Evolutionary conservation across 2,329 filamentous ascomycete genomes (phyloP), one percentile per base, ranked within the genome.

Genomic region (Pyricularia grisea): DNA sequence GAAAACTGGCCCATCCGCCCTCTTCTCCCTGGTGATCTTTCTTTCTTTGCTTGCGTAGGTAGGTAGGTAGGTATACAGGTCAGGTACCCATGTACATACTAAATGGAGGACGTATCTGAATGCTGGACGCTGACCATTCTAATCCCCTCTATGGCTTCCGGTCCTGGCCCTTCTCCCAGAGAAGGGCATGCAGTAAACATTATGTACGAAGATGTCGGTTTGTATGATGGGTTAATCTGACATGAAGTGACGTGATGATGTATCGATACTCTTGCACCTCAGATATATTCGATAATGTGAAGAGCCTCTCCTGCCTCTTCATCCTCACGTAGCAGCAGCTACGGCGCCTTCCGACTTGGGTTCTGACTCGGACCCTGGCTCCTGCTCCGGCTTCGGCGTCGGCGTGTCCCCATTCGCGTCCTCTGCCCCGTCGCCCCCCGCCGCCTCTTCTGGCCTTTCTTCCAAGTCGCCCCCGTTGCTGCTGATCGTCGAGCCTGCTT

Each of bases 401-500:
- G 73, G 72, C 58, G 74, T 71, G 28, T 72, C 71, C 17, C 67
- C 70, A 11, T 50, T 69, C 55, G 69, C 70, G 7, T 65, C 60
- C 67, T 68, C 68, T 23, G 68, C 31, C 11, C 69, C 73, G 23
- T 72, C 65, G 23, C 72, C 65, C 5, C 72, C 11, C 69, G 70
- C 10, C 60, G 27, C 60, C 11, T 63, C 60, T 20, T 63, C 60
- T 20, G 27, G 27, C 20, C 63, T 70, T 70, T 81, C 33, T 75
- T 73, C 4, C 76, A 76, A 6, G 82, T 82, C 73, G 85, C 88
- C 68, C 88, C 82, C 74, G 88, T 82, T 72, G 87, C 81, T 74
- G 67, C 71, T 70, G 17, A 70, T 71, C 64, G 76, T 82, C 20
- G 78, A 76, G 14, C 79, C 78, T 11, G 84, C 83, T 74, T 87